Conservation (phyloP, 352 stramenopile genomes). For the Phytophthora sansomeana region DNA sequence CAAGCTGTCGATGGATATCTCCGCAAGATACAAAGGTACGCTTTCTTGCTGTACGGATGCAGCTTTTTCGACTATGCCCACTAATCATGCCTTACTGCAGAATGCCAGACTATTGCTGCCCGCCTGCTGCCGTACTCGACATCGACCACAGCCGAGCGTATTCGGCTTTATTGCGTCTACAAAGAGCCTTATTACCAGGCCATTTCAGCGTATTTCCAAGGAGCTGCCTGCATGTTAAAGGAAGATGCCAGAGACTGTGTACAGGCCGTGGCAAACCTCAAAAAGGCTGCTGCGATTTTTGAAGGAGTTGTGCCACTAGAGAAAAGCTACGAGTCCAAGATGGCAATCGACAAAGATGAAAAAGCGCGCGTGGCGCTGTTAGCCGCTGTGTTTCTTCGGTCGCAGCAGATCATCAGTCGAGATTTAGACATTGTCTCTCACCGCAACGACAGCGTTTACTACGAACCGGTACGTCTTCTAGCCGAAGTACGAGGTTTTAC, state of each 20-base stretch:
- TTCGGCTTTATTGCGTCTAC: conserved; percentile 60
- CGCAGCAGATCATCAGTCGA: conserved; percentile 69
- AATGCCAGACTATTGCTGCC: conserved; percentile 39
- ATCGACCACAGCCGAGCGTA: conserved; percentile 46
- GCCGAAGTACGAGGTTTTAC: not conserved
- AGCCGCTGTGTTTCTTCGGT: conserved; percentile 56
- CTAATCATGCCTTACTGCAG: too few relatives aligned
- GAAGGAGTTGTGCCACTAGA: conserved; percentile 41
- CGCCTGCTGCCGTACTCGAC: conserved; percentile 48
- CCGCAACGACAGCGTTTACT: conserved; percentile 78
- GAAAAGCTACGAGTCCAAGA: conserved; percentile 49
- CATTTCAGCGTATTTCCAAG: conserved; percentile 71
- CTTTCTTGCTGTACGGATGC: too few relatives aligned
- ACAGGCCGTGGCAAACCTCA: conserved; percentile 69
- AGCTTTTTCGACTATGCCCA: too few relatives aligned
- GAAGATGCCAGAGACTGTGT: conserved; percentile 59
- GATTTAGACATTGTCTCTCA: conserved; percentile 75
- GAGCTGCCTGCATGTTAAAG: conserved; percentile 58
- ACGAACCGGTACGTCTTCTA: conserved; percentile 55
- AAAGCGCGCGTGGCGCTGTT: conserved; percentile 47
- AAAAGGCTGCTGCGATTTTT: conserved; percentile 49
- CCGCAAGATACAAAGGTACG: conserved; percentile 55
- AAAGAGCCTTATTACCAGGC: conserved; percentile 70
- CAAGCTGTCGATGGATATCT: conserved; percentile 69
- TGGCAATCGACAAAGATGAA: conserved; percentile 43